Base-by-base conservation (phyloP, 805 yeast species). In the Saccharomycopsis fibuligera region DNA sequence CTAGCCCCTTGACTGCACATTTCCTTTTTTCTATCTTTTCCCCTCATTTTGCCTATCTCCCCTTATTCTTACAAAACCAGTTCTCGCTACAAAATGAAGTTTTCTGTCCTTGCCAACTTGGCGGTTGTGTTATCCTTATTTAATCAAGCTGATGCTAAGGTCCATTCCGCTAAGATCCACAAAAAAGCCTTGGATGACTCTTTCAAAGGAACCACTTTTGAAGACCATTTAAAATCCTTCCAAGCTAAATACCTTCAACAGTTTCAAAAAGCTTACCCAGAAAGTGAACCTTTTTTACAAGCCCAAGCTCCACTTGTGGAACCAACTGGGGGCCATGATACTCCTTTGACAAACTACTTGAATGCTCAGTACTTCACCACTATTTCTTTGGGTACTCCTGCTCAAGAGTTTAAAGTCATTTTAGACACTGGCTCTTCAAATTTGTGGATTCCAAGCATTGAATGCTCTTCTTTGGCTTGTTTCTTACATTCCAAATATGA, bases 321-420 rank as follows among this genome's bases (percentile, higher is more conserved):
- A 25, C 31, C 50, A 36, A 19, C 38, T 9, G 63, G 59, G 35
- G 59, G 60, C 39, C 88, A 83, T 63, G 83, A 84, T 56, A 74
- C 87, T 42, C 97, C 98, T 12, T 76, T 93, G 65, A 83, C 93
- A 56, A 90, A 93, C 73, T 93, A 91, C 68, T 68, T 87, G 69
- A 93, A 93, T 65, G 98, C 98, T 38, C 99, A 93, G 71, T 91
- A 93, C 69, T 93, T 76, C 66, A 84, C 99, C 39, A 97, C 91
- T 62, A 86, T 93, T 59, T 73, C 80, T 50, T 62, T 93, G 51
- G 99, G 99, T 58, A 85, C 96, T 36, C 99, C 99, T 8, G 87
- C 86, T 44, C 99, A 93, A 72, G 65, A 77, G 16, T 93, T 93
- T 70, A 91, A 91, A 74, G 98, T 93, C 44, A 80, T 93, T 55